Conservation (phyloP, 805 yeast genomes). For the Hanseniaspora valbyensis region DNA sequence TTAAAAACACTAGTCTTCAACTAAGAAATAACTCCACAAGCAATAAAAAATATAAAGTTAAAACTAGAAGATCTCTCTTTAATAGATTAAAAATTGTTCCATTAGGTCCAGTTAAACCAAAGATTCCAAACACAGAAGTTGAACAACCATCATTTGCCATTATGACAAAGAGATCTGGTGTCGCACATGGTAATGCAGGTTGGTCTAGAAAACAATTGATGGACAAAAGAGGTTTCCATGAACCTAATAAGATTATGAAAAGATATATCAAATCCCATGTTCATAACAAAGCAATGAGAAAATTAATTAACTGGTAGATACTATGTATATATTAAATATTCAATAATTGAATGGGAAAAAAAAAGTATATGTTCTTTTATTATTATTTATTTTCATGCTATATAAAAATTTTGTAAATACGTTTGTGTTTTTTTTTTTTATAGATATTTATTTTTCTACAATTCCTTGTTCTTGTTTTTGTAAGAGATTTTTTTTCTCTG, state of each 20-base stretch:
- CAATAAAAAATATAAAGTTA: not conserved
- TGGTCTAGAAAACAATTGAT: conserved; percentile 3
- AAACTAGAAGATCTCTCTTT: not conserved
- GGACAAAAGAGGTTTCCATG: conserved; percentile 14
- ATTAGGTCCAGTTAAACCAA: not conserved
- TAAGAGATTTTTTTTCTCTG: not conserved
- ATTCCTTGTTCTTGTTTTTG: not conserved
- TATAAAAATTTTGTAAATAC: not conserved
- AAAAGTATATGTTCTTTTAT: too few relatives aligned
- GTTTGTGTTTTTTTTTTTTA: not conserved
- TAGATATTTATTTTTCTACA: not conserved
- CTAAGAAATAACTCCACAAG: not conserved
- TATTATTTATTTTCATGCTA: not conserved
- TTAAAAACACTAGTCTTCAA: not conserved
- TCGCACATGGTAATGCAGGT: conserved; percentile 12
- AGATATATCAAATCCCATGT: conserved; percentile 6
- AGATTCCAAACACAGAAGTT: conserved; percentile 12
- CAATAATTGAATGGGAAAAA: too few relatives aligned
- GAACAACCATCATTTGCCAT: conserved; percentile 7
- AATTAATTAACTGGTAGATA: conserved; percentile 7
- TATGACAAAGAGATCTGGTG: conserved; percentile 12
- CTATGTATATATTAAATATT: too few relatives aligned
- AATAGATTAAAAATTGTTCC: conserved; percentile 12
- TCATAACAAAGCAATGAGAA: conserved; percentile 8
- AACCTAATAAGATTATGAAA: conserved; percentile 9